A percentile compares a stretch with the other conserved stretches of the same genome.
Evolutionary conservation across 2,329 filamentous ascomycete genomes (phyloP).

Genomic region (Byssochlamys sp.): DNA sequence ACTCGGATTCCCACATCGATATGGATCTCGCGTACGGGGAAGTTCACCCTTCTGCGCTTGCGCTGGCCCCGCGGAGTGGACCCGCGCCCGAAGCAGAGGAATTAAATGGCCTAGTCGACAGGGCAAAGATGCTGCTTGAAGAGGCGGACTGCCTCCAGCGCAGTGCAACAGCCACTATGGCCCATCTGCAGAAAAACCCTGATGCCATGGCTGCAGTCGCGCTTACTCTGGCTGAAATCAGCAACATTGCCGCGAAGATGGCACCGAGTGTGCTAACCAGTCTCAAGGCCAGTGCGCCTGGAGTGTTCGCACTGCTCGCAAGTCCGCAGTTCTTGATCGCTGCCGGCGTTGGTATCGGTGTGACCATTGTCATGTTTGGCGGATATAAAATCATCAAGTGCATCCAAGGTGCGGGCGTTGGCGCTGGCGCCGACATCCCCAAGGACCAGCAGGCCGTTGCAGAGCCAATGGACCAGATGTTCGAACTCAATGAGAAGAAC

Average conservation of each 20-base stretch:
- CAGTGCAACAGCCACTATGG: conserved; percentile 71
- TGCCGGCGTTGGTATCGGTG: conserved; percentile 74
- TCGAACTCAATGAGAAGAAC: conserved; percentile 42
- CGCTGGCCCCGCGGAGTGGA: conserved; percentile 34
- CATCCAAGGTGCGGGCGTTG: conserved; percentile 42
- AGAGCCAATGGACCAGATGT: conserved; percentile 41
- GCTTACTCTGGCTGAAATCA: conserved; percentile 83
- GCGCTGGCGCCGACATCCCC: neutral
- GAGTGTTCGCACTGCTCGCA: conserved; percentile 74
- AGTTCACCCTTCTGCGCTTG: conserved; percentile 55
- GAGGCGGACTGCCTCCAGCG: conserved; percentile 85
- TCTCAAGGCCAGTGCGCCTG: conserved; percentile 72
- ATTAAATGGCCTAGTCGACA: conserved; percentile 59
- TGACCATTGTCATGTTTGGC: conserved; percentile 92
- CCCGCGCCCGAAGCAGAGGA: conserved; percentile 44
- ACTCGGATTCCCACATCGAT: conserved; percentile 49
- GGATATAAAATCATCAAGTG: conserved; percentile 96
- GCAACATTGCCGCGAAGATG: conserved; percentile 70
- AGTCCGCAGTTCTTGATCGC: conserved; percentile 93
- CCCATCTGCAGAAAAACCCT: conserved; percentile 69
- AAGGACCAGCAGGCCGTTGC: neutral
- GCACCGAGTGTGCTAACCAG: conserved; percentile 66
- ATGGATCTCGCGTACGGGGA: conserved; percentile 89
- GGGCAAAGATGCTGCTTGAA: conserved; percentile 67
- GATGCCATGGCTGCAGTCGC: conserved; percentile 91